Conservation (phyloP, 2,329 filamentous ascomycete genomes). For the Blumeriella jaapii region DNA sequence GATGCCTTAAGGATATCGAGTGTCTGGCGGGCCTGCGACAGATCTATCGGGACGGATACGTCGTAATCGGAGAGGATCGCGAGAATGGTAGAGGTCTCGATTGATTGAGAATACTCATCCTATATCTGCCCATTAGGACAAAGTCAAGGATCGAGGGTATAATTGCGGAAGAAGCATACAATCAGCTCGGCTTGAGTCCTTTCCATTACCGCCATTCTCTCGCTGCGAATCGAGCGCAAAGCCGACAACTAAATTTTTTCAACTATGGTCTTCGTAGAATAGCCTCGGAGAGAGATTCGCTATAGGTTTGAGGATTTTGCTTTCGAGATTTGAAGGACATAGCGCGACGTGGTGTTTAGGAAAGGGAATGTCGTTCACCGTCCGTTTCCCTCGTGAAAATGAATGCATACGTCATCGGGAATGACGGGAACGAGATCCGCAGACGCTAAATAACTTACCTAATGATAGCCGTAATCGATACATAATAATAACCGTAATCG, state of each 20-base stretch:
- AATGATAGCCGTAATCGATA: no score
- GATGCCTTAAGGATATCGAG: conserved; percentile 55
- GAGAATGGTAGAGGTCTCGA: conserved; percentile 69
- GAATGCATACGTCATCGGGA: no score
- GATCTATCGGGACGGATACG: conserved; percentile 39
- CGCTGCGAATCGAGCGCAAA: conserved; percentile 1
- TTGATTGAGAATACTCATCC: conserved; percentile 59
- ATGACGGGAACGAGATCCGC: no score
- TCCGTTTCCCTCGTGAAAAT: no score
- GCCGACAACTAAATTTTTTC: background rate
- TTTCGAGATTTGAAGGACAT: background rate
- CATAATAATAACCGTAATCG: no score
- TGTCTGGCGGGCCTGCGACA: conserved; percentile 42
- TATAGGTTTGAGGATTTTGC: background rate
- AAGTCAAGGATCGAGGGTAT: no score
- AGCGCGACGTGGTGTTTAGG: no score
- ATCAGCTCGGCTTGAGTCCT: conserved; percentile 9
- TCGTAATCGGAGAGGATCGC: conserved; percentile 68
- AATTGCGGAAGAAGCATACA: no score
- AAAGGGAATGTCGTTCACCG: no score
- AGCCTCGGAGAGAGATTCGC: background rate
- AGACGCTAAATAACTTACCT: no score
- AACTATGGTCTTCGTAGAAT: conserved; percentile 1
- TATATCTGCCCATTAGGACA: conserved; percentile 1
- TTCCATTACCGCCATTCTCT: conserved; percentile 4